Conservation (phyloP, 306 rosid genomes). For the Carpinus fangiana region DNA sequence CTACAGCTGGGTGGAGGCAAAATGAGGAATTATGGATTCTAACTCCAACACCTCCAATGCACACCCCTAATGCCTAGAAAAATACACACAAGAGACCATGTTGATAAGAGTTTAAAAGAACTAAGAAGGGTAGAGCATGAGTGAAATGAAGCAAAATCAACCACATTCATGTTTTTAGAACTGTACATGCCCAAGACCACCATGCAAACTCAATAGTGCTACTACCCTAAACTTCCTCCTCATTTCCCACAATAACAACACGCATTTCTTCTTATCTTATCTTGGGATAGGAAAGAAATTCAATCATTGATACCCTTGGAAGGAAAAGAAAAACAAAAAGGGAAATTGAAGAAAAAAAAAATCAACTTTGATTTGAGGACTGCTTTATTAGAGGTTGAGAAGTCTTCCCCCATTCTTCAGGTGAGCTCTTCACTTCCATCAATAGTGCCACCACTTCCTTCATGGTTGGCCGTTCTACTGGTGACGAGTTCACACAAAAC, state of each 20-base stretch:
- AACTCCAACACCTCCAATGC: too few relatives aligned
- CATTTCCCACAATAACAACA: conserved; percentile 30
- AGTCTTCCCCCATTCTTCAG: conserved; percentile 88
- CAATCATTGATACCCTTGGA: conserved; percentile 39
- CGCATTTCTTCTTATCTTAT: conserved; percentile 29
- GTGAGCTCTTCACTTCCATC: conserved; percentile 87
- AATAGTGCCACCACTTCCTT: conserved; percentile 92
- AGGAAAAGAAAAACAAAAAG: conserved; percentile 7
- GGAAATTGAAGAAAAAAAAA: not conserved
- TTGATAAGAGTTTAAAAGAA: not conserved
- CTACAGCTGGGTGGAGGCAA: too few relatives aligned
- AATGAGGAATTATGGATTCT: too few relatives aligned
- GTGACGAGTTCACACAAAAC: conserved; percentile 95
- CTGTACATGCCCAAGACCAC: conserved; percentile 54
- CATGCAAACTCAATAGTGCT: not conserved
- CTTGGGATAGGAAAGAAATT: conserved; percentile 33
- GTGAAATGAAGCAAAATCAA: conserved; percentile 31
- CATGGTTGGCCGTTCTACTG: conserved; percentile 85
- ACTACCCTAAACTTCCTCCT: conserved; percentile 29
- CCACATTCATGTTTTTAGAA: conserved; percentile 38
- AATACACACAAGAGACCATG: not conserved
- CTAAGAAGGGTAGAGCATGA: not conserved
- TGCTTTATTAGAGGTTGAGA: conserved; percentile 95
- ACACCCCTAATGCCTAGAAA: not conserved
- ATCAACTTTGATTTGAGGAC: conserved; percentile 64